These are phyloP conservation scores for Talaromyces pinophilus DNA, from an alignment of 2,329 filamentous ascomycete species.

Conservation along the genomic window DNA sequence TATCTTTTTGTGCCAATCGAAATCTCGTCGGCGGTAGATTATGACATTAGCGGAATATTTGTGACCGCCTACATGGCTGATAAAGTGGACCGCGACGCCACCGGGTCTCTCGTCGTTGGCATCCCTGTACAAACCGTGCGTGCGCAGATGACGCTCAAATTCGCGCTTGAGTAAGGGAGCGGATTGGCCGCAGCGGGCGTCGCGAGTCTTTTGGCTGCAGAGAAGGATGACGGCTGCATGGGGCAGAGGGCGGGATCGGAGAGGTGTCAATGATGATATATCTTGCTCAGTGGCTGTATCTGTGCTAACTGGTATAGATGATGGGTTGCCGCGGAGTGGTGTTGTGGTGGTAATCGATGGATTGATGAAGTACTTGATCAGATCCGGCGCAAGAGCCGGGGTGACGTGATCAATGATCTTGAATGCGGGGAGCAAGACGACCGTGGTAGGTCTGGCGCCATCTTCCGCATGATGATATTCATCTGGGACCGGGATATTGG, in stretches of 20 bases:
- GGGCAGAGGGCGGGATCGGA: slow-evolving; percentile 67
- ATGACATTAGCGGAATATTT: slow-evolving; percentile 96
- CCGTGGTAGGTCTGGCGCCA: slow-evolving; percentile 66
- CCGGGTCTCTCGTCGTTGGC: slow-evolving; percentile 84
- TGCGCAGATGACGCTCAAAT: slow-evolving; percentile 83
- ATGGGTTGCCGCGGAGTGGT: slow-evolving; percentile 54
- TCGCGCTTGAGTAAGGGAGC: slow-evolving; percentile 86
- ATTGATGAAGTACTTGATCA: slow-evolving; percentile 72
- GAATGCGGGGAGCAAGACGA: slow-evolving; percentile 83
- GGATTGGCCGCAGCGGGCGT: slow-evolving; percentile 90
- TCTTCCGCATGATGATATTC: slow-evolving; percentile 61
- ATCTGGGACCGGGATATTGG: slow-evolving; percentile 79
- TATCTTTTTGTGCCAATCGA: slow-evolving; percentile 38
- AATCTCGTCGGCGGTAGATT: slow-evolving; percentile 69
- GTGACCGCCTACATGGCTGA: slow-evolving; percentile 93
- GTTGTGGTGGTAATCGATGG: slow-evolving; percentile 71
- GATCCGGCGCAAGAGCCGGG: slow-evolving; percentile 67
- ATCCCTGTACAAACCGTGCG: slow-evolving; percentile 81
- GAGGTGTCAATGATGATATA: slow-evolving; percentile 38
- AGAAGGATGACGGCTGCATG: slow-evolving; percentile 87
- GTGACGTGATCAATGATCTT: slow-evolving; percentile 80
- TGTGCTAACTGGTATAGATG: slow-evolving; percentile 23
- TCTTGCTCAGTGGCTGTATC: slow-evolving; percentile 24
- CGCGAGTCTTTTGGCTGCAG: slow-evolving; percentile 91
- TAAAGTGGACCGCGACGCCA: slow-evolving; percentile 94